phyloP scores from a whole-genome alignment of 805 yeast species.

The Blastobotrys terrestris region DNA sequence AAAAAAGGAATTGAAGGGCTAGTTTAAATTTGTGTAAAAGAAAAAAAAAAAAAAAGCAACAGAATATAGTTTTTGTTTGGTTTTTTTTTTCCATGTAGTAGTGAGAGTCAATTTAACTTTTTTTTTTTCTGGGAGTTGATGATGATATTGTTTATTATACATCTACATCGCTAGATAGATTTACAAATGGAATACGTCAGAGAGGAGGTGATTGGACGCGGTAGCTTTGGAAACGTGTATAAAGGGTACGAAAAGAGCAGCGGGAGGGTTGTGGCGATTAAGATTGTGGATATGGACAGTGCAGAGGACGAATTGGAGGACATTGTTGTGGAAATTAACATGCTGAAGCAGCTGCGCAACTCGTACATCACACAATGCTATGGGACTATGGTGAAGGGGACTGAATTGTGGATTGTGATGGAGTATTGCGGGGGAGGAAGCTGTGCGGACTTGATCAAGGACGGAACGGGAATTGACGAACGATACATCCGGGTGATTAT shows the following conservation, averaged over 20 bases:
- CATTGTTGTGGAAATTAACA: slow-evolving; percentile 69
- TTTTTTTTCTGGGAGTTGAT: not conserved
- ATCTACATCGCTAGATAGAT: not conserved
- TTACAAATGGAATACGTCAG: slow-evolving; percentile 3
- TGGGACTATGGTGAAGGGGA: slow-evolving; percentile 58
- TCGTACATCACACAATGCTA: slow-evolving; percentile 60
- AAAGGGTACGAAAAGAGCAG: slow-evolving; percentile 27
- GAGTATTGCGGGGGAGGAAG: slow-evolving; percentile 96
- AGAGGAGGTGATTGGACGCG: slow-evolving; percentile 19
- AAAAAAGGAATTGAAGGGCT: too few species aligned
- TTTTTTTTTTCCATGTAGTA: too few species aligned
- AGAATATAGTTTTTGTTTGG: too few species aligned
- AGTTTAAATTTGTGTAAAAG: too few species aligned
- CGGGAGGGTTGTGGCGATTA: slow-evolving; percentile 65
- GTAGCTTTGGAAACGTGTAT: slow-evolving; percentile 24
- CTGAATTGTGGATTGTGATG: slow-evolving; percentile 83
- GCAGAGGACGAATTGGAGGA: slow-evolving; percentile 68
- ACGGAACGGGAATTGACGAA: slow-evolving; percentile 51
- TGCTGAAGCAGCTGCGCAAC: slow-evolving; percentile 61
- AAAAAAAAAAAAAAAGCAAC: too few species aligned
- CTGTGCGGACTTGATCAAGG: slow-evolving; percentile 50
- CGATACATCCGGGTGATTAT: slow-evolving; percentile 55
- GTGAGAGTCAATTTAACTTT: not conserved
- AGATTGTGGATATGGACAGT: slow-evolving; percentile 75
- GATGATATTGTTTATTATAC: not conserved